Evolutionary conservation across 768 basidiomycete species (phyloP).

Genomic region (Neoboletus brunneissimus): DNA sequence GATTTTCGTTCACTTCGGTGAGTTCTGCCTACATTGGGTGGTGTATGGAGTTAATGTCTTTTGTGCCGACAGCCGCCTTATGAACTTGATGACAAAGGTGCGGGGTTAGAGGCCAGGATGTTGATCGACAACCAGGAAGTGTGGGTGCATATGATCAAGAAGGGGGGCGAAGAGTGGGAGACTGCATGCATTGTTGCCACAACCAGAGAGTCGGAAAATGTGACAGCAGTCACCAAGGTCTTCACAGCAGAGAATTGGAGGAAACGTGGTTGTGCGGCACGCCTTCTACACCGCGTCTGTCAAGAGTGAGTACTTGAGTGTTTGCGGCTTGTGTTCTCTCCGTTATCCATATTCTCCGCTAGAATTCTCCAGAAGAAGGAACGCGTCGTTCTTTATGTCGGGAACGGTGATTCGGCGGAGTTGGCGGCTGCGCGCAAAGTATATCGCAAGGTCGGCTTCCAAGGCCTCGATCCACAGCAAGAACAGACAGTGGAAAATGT

Average conservation of each 20-base stretch:
- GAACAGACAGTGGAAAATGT: conserved; percentile 40
- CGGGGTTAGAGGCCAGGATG: conserved; percentile 48
- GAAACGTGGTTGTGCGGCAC: conserved; percentile 54
- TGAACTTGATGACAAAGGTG: conserved; percentile 38
- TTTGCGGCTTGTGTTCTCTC: neutral
- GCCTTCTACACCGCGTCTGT: conserved; percentile 58
- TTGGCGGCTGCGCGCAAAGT: conserved; percentile 49
- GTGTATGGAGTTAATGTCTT: neutral
- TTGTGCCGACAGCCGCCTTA: conserved; percentile 52
- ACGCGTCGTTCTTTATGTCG: conserved; percentile 65
- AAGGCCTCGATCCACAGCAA: conserved; percentile 40
- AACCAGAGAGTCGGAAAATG: conserved; percentile 54
- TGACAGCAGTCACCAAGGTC: conserved; percentile 71
- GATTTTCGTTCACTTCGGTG: conserved; percentile 60
- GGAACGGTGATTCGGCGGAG: conserved; percentile 42
- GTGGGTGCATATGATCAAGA: conserved; percentile 59
- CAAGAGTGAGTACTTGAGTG: conserved; percentile 49
- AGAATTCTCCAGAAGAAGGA: conserved; percentile 41
- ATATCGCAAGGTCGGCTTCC: conserved; percentile 66
- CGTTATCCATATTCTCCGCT: conserved; percentile 7
- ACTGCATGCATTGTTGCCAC: conserved; percentile 68
- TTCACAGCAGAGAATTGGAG: conserved; percentile 57
- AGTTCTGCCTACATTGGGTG: conserved; percentile 19
- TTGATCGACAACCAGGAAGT: conserved; percentile 47
- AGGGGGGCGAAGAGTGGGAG: conserved; percentile 26